Base-by-base conservation (phyloP, 116 monocot species). In the Phalaenopsis hybrid region DNA sequence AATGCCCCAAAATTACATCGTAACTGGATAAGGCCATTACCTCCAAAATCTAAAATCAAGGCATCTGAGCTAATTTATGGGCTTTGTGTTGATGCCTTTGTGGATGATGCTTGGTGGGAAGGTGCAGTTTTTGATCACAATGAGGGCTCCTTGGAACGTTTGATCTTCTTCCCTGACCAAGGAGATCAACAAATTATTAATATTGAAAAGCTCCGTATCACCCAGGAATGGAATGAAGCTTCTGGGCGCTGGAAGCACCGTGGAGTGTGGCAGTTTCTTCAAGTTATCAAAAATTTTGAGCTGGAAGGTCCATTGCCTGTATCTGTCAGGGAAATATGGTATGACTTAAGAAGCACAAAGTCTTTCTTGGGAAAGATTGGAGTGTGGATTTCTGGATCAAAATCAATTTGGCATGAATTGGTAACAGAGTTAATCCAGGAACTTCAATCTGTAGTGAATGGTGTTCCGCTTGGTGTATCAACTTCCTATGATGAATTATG, bases 31-130 rank as follows among this genome's bases (percentile, higher is more conserved):
- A 81, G 94, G 45, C 94, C 91, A 67, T 46, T 79, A 48, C 89
- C 86, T 15, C 88, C 91, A 74, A 73, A 20, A 55, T 37, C 25
- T 44, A 61, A 59, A 49, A 44, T 86, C 10, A 37, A 78, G 10
- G 46, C 45, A 55, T 55, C 55, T 12, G 82, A 81, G 15, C 61
- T 89, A 45, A 80, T 43, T 31, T 92, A 91, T 78, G 92, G 92
- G 17, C 58, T 87, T 15, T 95, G 95, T 81, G 91, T 95, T 68
- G 92, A 95, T 89, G 95, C 87, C 20, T 84, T 84, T n/a, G 55
- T 92, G 33, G 43, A 91, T 75, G 83, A 86, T 81, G 89, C 85
- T 16, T 92, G 91, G 91, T 95, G 92, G 91, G 95, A 95, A 85
- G 95, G 95, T 23, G 91, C 92, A 0, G 78, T 92, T 6, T 84